phyloP scores from a whole-genome alignment of 75 land plant genomes.

The Gnetum montanum region DNA sequence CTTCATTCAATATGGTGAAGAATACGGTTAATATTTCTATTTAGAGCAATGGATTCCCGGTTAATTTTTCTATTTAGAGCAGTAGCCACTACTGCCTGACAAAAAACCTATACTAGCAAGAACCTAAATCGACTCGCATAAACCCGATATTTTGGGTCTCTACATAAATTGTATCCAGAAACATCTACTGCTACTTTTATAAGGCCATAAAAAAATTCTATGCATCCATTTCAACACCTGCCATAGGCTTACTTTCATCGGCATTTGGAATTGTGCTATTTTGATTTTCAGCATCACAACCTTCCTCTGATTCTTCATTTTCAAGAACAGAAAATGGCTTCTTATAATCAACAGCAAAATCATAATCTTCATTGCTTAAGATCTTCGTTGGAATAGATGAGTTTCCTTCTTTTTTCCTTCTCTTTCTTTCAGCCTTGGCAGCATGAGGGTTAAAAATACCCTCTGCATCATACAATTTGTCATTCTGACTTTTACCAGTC shows the following conservation, averaged over 20 bases:
- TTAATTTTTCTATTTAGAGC: too few relatives aligned
- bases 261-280: slow-evolving; percentile 3
- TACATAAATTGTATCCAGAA: too few relatives aligned
- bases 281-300: slow-evolving; percentile 1
- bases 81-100: too few relatives aligned
- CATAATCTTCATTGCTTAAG: slow-evolving; percentile 60
- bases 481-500: slow-evolving; percentile 35
- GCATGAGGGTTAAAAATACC: slow-evolving; percentile 75
- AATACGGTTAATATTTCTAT: too few relatives aligned
- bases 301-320: neutral
- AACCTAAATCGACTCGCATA: too few relatives aligned
- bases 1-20: too few relatives aligned
- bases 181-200: too few relatives aligned
- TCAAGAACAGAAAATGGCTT: slow-evolving; percentile 16
- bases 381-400: slow-evolving; percentile 4
- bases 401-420: slow-evolving; percentile 52
- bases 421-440: slow-evolving; percentile 59
- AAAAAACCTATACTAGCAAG: too few relatives aligned
- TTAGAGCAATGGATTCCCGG: too few relatives aligned
- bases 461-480: slow-evolving; percentile 71
- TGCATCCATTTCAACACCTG: slow-evolving; percentile 31
- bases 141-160: too few relatives aligned
- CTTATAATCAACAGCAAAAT: slow-evolving; percentile 65
- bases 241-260: slow-evolving; percentile 20
- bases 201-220: too few relatives aligned